Evolutionary conservation across 768 basidiomycete genomes (phyloP).

Genomic region (Collybia nuda): DNA sequence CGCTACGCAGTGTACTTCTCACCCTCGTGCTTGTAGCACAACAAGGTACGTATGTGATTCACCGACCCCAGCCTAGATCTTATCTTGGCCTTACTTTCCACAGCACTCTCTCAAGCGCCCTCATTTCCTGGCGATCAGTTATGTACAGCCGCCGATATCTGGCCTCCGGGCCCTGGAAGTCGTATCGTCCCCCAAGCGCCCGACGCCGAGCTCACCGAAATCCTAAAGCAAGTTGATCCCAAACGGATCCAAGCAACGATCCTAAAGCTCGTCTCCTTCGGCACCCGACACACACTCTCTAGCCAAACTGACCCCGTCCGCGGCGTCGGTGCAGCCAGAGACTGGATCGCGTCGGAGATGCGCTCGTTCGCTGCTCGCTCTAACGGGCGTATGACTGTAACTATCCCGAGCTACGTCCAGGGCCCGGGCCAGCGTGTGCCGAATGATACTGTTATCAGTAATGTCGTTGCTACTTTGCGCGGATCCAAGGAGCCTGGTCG

Average conservation of each 20-base stretch:
- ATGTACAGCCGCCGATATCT: constrained; percentile 16
- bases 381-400: constrained; percentile 40
- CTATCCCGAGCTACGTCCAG: constrained; percentile 46
- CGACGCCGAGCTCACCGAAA: constrained; percentile 39
- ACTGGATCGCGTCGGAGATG: constrained; percentile 55
- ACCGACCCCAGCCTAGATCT: background rate
- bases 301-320: constrained; percentile 51
- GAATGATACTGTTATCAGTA: constrained; percentile 45
- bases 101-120: constrained; percentile 4
- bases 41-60: background rate
- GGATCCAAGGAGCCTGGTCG: constrained; percentile 49
- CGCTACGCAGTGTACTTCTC: background rate
- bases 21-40: background rate
- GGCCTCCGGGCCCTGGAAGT: constrained; percentile 52
- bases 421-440: constrained; percentile 32
- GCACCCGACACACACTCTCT: constrained; percentile 53
- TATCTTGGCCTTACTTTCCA: background rate
- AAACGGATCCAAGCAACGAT: constrained; percentile 45
- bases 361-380: constrained; percentile 35
- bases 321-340: constrained; percentile 56
- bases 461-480: constrained; percentile 49
- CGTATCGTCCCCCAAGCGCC: constrained; percentile 41
- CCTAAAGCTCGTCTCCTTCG: constrained; percentile 52
- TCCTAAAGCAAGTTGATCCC: constrained; percentile 47
- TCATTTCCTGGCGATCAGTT: background rate